Evolutionary conservation across 1,284 basidiomycete genomes (phyloP).

Genomic region (Vanrija humicola): DNA sequence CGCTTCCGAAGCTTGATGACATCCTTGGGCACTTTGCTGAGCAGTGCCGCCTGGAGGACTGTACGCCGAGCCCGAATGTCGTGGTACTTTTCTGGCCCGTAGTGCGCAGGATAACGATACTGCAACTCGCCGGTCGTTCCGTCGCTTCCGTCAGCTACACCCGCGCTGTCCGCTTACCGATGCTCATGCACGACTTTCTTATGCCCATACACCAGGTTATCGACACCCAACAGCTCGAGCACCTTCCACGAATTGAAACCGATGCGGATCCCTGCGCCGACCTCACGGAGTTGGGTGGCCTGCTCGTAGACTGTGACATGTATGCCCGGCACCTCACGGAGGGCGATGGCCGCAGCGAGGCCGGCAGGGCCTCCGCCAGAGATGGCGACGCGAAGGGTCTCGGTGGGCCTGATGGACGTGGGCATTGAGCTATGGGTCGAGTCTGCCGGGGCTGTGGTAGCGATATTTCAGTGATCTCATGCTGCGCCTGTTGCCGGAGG

Average conservation of each 20-base stretch:
- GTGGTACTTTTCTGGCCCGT: neutral
- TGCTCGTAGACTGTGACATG: conserved; percentile 17
- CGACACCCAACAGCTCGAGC: conserved; percentile 12
- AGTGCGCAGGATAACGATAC: neutral
- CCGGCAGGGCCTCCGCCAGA: conserved; percentile 20
- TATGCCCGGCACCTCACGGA: conserved; percentile 8
- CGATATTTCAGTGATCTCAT: no score
- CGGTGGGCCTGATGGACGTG: no score
- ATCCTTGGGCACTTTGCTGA: neutral
- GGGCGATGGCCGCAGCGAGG: conserved; percentile 15
- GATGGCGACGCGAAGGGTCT: conserved; percentile 10
- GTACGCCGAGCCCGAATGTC: conserved; percentile 2
- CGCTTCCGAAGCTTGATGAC: conserved; percentile 10
- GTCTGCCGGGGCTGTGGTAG: no score
- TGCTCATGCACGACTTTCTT: conserved; percentile 1
- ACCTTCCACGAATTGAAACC: conserved; percentile 18
- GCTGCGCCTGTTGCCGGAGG: no score
- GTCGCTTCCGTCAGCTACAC: neutral
- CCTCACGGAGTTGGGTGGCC: conserved; percentile 15
- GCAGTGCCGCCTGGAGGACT: neutral
- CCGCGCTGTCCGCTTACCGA: neutral
- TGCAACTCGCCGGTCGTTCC: conserved; percentile 7
- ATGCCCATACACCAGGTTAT: neutral
- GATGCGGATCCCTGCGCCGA: conserved; percentile 18
- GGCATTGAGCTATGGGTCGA: no score